Evolutionary conservation across 768 basidiomycete genomes (phyloP).

Genomic region (Paxillus rubicundulus): DNA sequence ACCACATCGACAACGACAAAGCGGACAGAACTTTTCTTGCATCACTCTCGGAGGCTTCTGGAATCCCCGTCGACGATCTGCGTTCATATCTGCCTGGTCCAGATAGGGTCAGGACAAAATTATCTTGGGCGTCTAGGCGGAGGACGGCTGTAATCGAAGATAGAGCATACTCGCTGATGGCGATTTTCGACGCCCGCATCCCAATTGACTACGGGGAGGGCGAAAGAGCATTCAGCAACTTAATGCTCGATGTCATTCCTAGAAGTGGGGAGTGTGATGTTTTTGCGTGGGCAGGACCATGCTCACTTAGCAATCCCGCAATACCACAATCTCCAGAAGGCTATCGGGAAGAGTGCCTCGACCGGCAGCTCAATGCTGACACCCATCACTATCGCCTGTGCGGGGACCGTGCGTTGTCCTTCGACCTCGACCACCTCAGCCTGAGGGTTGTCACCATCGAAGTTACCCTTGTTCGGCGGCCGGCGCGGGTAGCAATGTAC

Average conservation of each 20-base stretch:
- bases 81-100: conserved; percentile 18
- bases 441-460: conserved; percentile 12
- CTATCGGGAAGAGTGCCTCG: conserved; percentile 4
- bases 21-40: conserved; percentile 16
- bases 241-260: conserved; percentile 17
- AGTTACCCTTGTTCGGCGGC: neutral
- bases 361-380: conserved; percentile 1
- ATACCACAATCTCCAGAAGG: conserved; percentile 15
- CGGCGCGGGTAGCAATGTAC: neutral
- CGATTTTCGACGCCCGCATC: conserved; percentile 15
- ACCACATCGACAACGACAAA: conserved; percentile 20
- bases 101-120: conserved; percentile 17
- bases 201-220: conserved; percentile 12
- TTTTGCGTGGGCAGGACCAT: conserved; percentile 23
- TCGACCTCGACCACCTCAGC: conserved; percentile 1
- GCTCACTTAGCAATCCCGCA: conserved; percentile 4
- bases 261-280: conserved; percentile 18
- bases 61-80: conserved; percentile 13
- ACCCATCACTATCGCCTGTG: conserved; percentile 18
- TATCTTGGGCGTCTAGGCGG: conserved; percentile 19
- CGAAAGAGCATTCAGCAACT: conserved; percentile 12
- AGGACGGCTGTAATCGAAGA: conserved; percentile 11
- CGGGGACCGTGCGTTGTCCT: conserved; percentile 19
- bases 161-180: conserved; percentile 18
- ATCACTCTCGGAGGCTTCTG: conserved; percentile 11